phyloP scores from a whole-genome alignment of 2,329 filamentous ascomycete genomes.

The Fusarium nygamai region DNA sequence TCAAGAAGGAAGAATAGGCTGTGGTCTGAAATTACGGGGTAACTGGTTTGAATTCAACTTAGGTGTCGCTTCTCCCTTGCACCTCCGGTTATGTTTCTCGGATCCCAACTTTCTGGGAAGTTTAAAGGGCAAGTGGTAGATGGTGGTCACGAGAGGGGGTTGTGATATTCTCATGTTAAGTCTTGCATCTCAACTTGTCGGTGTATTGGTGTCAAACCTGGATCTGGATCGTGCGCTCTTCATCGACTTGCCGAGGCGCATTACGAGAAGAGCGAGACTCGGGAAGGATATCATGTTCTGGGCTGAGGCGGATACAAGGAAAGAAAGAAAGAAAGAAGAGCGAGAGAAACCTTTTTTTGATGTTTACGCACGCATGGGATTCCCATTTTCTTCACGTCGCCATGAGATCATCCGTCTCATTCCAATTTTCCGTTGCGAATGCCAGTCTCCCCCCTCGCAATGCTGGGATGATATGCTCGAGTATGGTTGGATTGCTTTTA shows the following conservation, averaged over 20 bases:
- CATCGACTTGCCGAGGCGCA: constrained; percentile 20
- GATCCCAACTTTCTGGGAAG: constrained; percentile 14
- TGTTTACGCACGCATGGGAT: constrained; percentile 41
- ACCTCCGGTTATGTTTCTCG: constrained; percentile 36
- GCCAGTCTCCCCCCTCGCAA: not conserved
- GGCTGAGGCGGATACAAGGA: constrained; percentile 24
- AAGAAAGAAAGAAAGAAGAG: constrained; percentile 33
- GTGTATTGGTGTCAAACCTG: constrained; percentile 41
- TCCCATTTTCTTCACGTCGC: constrained; percentile 29
- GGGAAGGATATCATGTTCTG: constrained; percentile 16
- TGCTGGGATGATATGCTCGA: constrained; percentile 5
- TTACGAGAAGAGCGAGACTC: constrained; percentile 26
- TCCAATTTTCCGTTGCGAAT: constrained; percentile 3
- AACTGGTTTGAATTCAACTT: constrained; percentile 27
- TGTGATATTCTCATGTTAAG: constrained; percentile 44
- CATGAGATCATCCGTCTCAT: constrained; percentile 17
- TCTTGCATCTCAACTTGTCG: constrained; percentile 42
- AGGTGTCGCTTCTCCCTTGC: constrained; percentile 15
- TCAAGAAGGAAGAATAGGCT: constrained; percentile 53
- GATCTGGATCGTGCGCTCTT: constrained; percentile 29
- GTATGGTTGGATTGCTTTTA: constrained; percentile 25
- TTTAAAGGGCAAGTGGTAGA: constrained; percentile 21
- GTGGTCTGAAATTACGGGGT: constrained; percentile 35
- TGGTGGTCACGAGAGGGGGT: constrained; percentile 22
- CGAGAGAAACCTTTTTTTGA: constrained; percentile 41